Percentiles rank a stretch among this genome's conserved stretches.
Conservation (phyloP, 2,329 filamentous ascomycete species). For the Fusarium anthophilum region DNA sequence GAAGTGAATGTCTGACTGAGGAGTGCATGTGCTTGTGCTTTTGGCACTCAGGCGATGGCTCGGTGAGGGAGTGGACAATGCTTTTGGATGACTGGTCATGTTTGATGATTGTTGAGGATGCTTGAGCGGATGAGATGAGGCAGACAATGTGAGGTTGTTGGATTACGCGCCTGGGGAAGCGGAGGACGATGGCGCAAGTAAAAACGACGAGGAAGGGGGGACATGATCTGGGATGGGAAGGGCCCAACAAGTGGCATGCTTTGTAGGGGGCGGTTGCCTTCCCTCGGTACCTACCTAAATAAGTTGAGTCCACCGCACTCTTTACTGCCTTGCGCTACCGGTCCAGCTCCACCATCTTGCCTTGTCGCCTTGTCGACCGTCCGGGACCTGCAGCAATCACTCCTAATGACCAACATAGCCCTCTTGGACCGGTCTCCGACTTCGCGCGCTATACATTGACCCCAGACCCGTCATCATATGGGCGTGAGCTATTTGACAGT, state of each 20-base stretch:
- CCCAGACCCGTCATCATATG: neutral
- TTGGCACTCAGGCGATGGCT: neutral
- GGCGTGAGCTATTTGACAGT: neutral
- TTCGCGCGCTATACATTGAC: neutral
- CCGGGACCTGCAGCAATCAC: neutral
- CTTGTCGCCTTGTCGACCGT: neutral
- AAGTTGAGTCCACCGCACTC: neutral
- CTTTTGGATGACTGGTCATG: neutral
- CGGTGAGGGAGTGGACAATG: neutral
- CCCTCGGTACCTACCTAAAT: neutral
- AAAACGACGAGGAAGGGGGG: too few species aligned
- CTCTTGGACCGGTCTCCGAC: neutral
- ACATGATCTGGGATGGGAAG: neutral
- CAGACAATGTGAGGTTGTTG: too few species aligned
- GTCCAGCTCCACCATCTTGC: neutral
- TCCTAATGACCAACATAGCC: neutral
- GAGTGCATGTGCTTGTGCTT: neutral
- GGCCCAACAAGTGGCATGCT: neutral
- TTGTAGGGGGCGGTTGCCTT: neutral
- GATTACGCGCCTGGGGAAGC: fast-evolving
- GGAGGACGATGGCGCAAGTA: neutral
- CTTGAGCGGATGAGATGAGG: neutral
- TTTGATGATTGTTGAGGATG: neutral
- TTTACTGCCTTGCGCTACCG: too few species aligned
- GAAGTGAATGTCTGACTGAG: neutral